Conservation (phyloP, 2,329 filamentous ascomycete genomes). For the Orbilia oligospora region DNA sequence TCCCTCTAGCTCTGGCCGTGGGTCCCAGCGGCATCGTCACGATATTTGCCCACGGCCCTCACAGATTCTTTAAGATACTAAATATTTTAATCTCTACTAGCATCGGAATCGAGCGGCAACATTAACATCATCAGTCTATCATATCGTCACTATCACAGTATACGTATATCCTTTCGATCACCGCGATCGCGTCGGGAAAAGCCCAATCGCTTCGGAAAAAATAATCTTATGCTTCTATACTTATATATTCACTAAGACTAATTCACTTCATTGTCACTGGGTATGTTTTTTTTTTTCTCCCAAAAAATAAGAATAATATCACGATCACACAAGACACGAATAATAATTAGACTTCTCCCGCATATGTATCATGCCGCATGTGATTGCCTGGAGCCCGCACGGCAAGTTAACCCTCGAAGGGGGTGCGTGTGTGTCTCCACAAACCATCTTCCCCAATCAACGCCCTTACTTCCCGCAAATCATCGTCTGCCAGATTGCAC, state of each 20-base stretch:
- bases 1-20: too few species aligned
- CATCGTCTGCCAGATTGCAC: constrained; percentile 23
- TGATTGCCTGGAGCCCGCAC: constrained; percentile 14
- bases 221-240: too few species aligned
- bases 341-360: background rate
- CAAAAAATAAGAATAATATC: too few species aligned
- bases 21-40: constrained; percentile 7
- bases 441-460: too few species aligned
- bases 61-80: background rate
- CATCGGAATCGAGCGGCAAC: background rate
- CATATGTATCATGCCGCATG: constrained; percentile 14
- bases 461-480: constrained; percentile 14
- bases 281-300: too few species aligned
- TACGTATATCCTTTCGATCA: background rate
- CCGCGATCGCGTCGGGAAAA: constrained; percentile 10
- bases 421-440: too few species aligned
- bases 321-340: constrained; percentile 10
- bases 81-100: background rate
- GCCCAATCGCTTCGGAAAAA: background rate
- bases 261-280: background rate
- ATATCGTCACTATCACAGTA: constrained; percentile 26
- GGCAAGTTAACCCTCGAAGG: constrained; percentile 1
- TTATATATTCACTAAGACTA: background rate
- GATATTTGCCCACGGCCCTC: constrained; percentile 4
- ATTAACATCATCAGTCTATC: constrained; percentile 3